Evolutionary conservation across 108 stramenopile species (phyloP).

Genomic region (Epithemia pelagica): DNA sequence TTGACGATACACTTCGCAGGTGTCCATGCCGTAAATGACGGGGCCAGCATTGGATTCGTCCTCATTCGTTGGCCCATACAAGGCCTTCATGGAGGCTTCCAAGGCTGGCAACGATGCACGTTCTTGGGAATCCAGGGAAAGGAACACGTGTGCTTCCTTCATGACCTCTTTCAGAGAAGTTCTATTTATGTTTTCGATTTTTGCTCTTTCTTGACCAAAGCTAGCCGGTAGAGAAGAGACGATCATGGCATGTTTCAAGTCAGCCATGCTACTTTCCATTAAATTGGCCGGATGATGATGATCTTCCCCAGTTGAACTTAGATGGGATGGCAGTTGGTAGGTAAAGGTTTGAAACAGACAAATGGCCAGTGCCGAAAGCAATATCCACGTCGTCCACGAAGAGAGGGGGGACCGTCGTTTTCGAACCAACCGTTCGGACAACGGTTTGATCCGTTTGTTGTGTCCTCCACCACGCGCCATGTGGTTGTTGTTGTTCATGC

Average conservation of each 20-base stretch:
- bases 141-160: background rate
- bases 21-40: constrained; percentile 56
- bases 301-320: background rate
- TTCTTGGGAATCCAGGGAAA: background rate
- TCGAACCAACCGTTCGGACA: too few species aligned
- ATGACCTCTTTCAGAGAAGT: background rate
- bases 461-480: too few species aligned
- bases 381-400: too few species aligned
- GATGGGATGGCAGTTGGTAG: background rate
- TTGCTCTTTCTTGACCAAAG: background rate
- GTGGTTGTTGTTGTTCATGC: too few species aligned
- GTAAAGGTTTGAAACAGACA: background rate
- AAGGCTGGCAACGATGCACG: background rate
- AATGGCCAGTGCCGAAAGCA: background rate
- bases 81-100: background rate
- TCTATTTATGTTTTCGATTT: background rate
- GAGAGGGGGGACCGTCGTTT: too few species aligned
- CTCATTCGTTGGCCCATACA: background rate
- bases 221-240: background rate
- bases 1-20: constrained; percentile 3
- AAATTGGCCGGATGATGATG: background rate
- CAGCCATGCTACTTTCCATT: background rate
- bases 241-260: background rate
- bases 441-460: too few species aligned
- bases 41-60: constrained; percentile 18